These are phyloP conservation scores for Arabidopsis thaliana DNA, from an alignment of 345 rosid genomes.

Conservation along the genomic window DNA sequence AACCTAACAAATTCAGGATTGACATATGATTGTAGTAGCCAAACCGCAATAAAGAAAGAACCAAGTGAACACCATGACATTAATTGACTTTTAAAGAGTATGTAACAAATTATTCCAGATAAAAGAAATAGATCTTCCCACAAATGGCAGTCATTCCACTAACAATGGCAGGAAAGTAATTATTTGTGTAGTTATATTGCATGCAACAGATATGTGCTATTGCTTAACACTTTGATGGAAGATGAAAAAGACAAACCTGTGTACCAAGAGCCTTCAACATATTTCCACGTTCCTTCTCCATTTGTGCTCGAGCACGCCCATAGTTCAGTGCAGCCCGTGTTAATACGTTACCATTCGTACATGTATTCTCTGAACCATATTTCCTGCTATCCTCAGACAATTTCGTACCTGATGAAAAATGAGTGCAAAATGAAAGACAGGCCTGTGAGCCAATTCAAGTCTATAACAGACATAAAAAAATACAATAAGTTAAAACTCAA, in stretches of 20 bases:
- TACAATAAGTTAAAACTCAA: not conserved
- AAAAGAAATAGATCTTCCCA: conserved; percentile 2
- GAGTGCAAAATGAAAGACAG: conserved; percentile 10
- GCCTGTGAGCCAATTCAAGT: not conserved
- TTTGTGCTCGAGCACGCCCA: conserved; percentile 81
- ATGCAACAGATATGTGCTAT: not conserved
- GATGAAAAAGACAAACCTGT: conserved; percentile 62
- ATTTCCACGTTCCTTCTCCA: conserved; percentile 93
- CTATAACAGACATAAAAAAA: conserved; percentile 2
- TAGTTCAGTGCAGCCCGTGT: conserved; percentile 73
- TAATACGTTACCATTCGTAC: conserved; percentile 84
- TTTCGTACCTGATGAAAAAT: conserved; percentile 69
- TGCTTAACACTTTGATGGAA: conserved; percentile 1
- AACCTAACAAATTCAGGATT: conserved; percentile 56
- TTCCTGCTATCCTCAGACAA: conserved; percentile 92
- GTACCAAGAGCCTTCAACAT: conserved; percentile 92
- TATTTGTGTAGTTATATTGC: not conserved
- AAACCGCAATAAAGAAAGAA: conserved; percentile 26
- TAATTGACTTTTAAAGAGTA: not conserved
- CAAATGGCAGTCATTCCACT: not conserved
- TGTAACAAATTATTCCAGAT: not conserved
- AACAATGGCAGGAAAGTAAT: not conserved
- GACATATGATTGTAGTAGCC: conserved; percentile 21
- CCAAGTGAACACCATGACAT: conserved; percentile 12
- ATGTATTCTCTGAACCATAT: conserved; percentile 87